Base-by-base conservation (phyloP, 176 grass and related monocot genomes). In the Aegilops umbellulata region DNA sequence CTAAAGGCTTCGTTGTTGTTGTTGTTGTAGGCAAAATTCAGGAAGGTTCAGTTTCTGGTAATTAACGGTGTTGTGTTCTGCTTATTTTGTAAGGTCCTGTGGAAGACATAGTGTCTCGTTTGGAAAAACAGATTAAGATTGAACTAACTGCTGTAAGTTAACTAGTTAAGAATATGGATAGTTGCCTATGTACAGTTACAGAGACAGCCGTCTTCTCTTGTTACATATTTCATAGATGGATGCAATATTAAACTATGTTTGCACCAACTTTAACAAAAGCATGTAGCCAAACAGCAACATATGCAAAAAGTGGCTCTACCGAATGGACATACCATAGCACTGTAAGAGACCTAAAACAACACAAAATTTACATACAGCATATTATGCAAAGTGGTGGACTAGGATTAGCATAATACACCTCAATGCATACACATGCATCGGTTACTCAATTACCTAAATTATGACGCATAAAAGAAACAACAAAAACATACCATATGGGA, bases 401-500 rank as follows among this genome's bases (percentile, higher is more conserved):
- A 32, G 67, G 67, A 12, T 69, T 36, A 69, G 35, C 32, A 69
- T 69, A 69, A 69, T 36, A 19, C 46, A 75, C 73, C 72, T 2
- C 23, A 75, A 49, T 27, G 24, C 44, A 76, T 30, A 76, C 73
- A 53, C 55, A 58, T 58, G 55, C 55, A 64, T 46, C 60, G 15
- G 34, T 2, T 77, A 17, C 14, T 55, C 29, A 9, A 9, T 7
- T 39, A 73, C 53, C 34, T 8, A 74, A 38, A 76, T 17, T 23
- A 77, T 19, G n/a, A 66, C 24, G 20, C 27, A 63, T 2, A 15
- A 20, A 53, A 35, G 29, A 67, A 77, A 85, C 14, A 67, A 77
- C 66, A 51, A 16, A 24, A 69, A 41, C 75, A 13, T 85, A 91
- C 90, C 86, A 42, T 85, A 88, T 1, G 77, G 30, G 47, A 77